Base-by-base conservation (phyloP, 2,329 filamentous ascomycete genomes). In the Fusarium acutatum region DNA sequence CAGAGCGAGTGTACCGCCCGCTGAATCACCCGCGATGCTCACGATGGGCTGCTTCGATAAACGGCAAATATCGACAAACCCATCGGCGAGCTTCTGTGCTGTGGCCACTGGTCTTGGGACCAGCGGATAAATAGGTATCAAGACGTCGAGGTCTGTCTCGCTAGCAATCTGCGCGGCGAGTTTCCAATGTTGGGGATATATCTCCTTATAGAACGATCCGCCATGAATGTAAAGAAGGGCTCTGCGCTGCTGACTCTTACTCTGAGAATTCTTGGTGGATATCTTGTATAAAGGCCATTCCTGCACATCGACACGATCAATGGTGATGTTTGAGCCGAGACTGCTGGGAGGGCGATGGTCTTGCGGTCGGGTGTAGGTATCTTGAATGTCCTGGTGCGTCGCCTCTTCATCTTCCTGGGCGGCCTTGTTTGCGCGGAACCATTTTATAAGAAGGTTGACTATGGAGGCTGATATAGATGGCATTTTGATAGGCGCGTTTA, bases 111-210 rank as follows among this genome's bases (percentile, higher is more conserved):
- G 62, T 12, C 59, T 41, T 6, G 62, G 62, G 8, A 65, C 32
- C 17, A 65, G 62, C 1, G 59, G 46, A 10, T 65, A 65, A 20
- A 65, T 65, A 4, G 62, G 59, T 22, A 64, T 14, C 24, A 65
- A 26, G 2, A 64, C 59, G 6, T 54, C 38, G 0, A 65, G 38
- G 2, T 43, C 34, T 0, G 62, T 65, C n/a, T 64, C 59, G 3
- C 15, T 30, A 5, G 28, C 32, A 12, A 64, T 44, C 10, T 65
- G 34, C 3, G 38, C 59, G 1, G 35, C 24, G 10, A 65, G 2
- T 14, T 28, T 22, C 62, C 62, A 65, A 10, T 65, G 59, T 18
- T 64, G 59, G 6, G 59, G 7, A 3, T 10, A n/a, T 7, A 64
- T 54, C 5, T 65, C 62, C 12, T 47, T 47, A 24, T 24, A 64